Evolutionary conservation across 306 rosid species (phyloP).

Genomic region (Acacia crassicarpa): DNA sequence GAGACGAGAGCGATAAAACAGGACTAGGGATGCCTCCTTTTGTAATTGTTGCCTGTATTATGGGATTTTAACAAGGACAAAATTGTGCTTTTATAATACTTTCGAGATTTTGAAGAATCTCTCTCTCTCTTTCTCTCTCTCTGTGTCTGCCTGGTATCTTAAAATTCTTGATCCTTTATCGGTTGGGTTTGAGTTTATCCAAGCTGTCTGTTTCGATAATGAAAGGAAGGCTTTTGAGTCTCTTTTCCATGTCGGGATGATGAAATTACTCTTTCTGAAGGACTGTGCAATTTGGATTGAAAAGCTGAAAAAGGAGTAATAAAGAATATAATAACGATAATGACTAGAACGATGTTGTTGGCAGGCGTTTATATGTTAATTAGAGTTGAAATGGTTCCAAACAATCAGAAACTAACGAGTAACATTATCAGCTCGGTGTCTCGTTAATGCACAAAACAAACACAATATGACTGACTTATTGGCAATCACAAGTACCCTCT

Average conservation of each 20-base stretch:
- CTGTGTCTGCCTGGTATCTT: too few species aligned
- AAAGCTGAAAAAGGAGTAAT: not conserved
- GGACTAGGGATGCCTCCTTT: not conserved
- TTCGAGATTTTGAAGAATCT: not conserved
- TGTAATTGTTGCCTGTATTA: not conserved
- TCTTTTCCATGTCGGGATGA: not conserved
- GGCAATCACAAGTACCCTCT: not conserved
- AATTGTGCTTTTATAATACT: not conserved
- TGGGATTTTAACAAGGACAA: not conserved
- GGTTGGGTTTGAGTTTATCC: not conserved
- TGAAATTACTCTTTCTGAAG: not conserved
- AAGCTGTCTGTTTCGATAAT: not conserved
- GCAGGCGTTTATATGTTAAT: not conserved
- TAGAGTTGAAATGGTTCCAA: too few species aligned
- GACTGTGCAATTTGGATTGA: not conserved
- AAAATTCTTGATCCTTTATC: not conserved
- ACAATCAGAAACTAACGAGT: not conserved
- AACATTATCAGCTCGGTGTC: not conserved
- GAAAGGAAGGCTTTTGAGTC: not conserved
- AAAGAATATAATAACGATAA: not conserved
- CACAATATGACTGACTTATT: not conserved
- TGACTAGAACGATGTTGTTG: not conserved
- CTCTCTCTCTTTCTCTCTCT: not conserved
- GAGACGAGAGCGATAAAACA: not conserved
- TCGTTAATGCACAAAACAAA: not conserved